These are phyloP conservation scores for Mortierella sp. DNA, from an alignment of 371 early-diverging fungal species.

Conservation along the genomic window DNA sequence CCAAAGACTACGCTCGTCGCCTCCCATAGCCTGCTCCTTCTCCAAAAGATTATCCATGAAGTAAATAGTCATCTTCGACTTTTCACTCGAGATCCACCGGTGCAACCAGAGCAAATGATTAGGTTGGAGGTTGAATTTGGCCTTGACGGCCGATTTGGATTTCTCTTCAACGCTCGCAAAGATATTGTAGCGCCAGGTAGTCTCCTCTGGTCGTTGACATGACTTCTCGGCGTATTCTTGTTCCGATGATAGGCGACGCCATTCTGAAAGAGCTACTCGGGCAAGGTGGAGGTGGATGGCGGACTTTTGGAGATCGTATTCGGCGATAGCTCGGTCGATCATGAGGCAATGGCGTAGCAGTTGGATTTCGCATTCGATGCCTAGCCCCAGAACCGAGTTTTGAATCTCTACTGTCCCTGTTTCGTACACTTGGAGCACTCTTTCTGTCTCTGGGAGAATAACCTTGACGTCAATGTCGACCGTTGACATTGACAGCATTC, in stretches of 20 bases:
- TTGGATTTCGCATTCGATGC: conserved; percentile 65
- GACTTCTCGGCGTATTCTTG: conserved; percentile 66
- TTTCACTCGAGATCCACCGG: conserved; percentile 68
- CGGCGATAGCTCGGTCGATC: conserved; percentile 62
- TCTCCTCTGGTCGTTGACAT: conserved; percentile 55
- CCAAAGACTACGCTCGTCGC: conserved; percentile 73
- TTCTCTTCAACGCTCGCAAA: conserved; percentile 31
- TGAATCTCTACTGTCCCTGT: conserved; percentile 42
- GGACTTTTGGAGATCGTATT: conserved; percentile 72
- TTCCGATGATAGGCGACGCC: conserved; percentile 64
- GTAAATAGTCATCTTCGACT: conserved; percentile 75
- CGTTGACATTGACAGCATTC: conserved; percentile 53
- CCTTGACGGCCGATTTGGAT: conserved; percentile 17
- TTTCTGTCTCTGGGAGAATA: conserved; percentile 43
- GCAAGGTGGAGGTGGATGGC: conserved; percentile 65
- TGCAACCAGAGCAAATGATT: conserved; percentile 72
- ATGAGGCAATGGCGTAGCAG: conserved; percentile 61
- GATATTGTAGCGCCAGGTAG: conserved; percentile 54
- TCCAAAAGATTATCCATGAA: conserved; percentile 70
- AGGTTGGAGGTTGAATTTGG: conserved; percentile 53
- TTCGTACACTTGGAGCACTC: conserved; percentile 21
- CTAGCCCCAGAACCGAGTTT: conserved; percentile 59
- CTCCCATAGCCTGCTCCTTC: conserved; percentile 66
- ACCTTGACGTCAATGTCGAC: conserved; percentile 37
- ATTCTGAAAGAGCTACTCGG: conserved; percentile 63